Evolutionary conservation across 2,329 filamentous ascomycete species (phyloP), one percentile per base, ranked within the genome.

Genomic region (Fusarium albosuccineum): DNA sequence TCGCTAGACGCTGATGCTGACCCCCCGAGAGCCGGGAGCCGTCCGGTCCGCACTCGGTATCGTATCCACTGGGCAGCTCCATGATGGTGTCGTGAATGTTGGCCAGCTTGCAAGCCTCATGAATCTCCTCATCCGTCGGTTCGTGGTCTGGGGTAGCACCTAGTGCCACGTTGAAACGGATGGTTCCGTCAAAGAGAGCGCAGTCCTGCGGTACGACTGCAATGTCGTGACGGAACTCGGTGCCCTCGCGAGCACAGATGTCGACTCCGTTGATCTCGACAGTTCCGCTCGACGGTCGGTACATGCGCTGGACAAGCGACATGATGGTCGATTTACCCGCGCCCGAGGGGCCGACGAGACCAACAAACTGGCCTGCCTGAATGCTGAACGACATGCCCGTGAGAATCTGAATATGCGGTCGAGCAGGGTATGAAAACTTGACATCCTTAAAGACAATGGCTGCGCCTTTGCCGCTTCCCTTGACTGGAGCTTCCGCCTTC

Each of bases 11-110:
- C 76, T 97, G 93, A 14, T 90, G 87, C 75, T 97, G 93, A 0
- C 93, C 93, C 2, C 92, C 93, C 0, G 91, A 94, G 3, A 97
- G 79, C 22, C 90, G 85, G 0, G 91, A 90, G 3, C 91, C 92
- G 64, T 91, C 90, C n/a, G 91, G 89, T 7, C 94, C 86, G 27
- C 89, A 82, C 62, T 86, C 84, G 0, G 90, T 92, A 11, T 90
- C 78, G 72, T 92, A 92, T 1, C 89, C 89, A 13, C 90, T 79
- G 0, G 89, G 89, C 14, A 93, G 78, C 1, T 82, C 78, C 58
- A 81, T 78, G 68, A 93, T 90, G 26, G 86, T 87, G 27, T 92
- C 88, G 76, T 92, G 89, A 64, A 93, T 91, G 72, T 91, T 91
- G 36, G 90, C 90, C 14, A 91, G 78, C 58, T 84, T 84, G 73